phyloP scores from a whole-genome alignment of 106 monocot species.

The Narthecium ossifragum region DNA sequence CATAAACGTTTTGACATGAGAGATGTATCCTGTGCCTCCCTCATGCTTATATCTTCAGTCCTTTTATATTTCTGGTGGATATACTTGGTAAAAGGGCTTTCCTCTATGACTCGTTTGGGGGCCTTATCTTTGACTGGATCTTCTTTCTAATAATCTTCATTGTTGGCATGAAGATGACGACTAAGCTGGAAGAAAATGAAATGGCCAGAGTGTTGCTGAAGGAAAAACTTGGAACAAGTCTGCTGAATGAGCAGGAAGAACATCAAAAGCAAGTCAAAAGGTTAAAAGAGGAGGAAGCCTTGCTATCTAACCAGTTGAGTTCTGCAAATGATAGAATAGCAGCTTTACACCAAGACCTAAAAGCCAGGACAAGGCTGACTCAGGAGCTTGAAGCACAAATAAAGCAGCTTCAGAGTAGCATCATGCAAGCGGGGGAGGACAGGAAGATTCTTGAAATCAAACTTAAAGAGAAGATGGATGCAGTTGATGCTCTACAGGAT shows the following conservation, averaged over 20 bases:
- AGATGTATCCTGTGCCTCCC: neutral
- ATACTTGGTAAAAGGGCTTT: neutral
- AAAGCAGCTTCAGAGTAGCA: slow-evolving; percentile 30
- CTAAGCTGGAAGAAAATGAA: slow-evolving; percentile 36
- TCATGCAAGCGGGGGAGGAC: slow-evolving; percentile 32
- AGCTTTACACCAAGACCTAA: slow-evolving; percentile 48
- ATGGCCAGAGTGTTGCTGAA: slow-evolving; percentile 26
- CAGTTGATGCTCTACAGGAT: slow-evolving; percentile 48
- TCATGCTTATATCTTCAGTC: neutral
- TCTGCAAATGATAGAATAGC: slow-evolving; percentile 49
- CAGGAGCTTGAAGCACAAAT: slow-evolving; percentile 45
- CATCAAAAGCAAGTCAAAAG: slow-evolving; percentile 34
- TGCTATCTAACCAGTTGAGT: slow-evolving; percentile 43
- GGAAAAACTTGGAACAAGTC: slow-evolving; percentile 43
- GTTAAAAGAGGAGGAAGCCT: slow-evolving; percentile 44
- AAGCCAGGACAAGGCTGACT: slow-evolving; percentile 31
- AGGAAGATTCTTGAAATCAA: slow-evolving; percentile 52
- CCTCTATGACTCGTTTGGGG: no score
- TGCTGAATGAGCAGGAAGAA: slow-evolving; percentile 45
- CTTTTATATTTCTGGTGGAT: neutral
- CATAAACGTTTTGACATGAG: neutral
- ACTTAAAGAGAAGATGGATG: slow-evolving; percentile 39
- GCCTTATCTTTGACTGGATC: neutral
- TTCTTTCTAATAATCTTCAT: slow-evolving; percentile 7
- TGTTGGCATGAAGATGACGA: slow-evolving; percentile 67